Percentiles rank a stretch among this genome's conserved stretches.
phyloP scores from a whole-genome alignment of 208 protist species.

The Entamoeba histolytica region DNA sequence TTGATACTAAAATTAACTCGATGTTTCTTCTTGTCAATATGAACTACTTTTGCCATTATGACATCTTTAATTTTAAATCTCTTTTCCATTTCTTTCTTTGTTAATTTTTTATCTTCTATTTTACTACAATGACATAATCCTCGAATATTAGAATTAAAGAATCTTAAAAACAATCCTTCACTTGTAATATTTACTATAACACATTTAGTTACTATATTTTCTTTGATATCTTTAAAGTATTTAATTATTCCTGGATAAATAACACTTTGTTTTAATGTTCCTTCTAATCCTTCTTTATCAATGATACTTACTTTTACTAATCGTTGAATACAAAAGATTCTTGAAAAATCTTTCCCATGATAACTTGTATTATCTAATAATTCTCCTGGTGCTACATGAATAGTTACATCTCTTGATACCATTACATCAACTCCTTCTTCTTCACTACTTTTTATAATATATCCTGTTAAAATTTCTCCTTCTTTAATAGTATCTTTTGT shows the following conservation, averaged over 20 bases:
- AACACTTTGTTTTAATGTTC: background rate
- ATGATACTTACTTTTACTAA: background rate
- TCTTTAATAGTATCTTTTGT: background rate
- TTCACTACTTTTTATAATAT: background rate
- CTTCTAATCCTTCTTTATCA: background rate
- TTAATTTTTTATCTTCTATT: background rate
- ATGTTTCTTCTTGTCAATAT: background rate
- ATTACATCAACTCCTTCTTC: background rate
- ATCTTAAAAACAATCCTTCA: background rate
- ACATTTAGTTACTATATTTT: background rate
- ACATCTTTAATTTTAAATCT: background rate
- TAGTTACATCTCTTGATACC: background rate
- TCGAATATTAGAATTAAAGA: background rate
- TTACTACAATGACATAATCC: background rate
- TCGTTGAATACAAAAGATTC: background rate
- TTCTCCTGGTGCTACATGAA: background rate
- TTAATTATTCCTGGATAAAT: background rate
- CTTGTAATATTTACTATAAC: background rate
- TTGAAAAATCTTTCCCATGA: background rate
- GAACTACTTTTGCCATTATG: background rate
- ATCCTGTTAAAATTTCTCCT: background rate
- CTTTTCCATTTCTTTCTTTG: background rate
- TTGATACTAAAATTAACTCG: background rate
- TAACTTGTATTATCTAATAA: background rate
- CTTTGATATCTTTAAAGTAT: background rate